A percentile compares a stretch with the other conserved stretches of the same genome.
phyloP scores from a whole-genome alignment of 2,329 filamentous ascomycete genomes.

The Penicillium sp. region DNA sequence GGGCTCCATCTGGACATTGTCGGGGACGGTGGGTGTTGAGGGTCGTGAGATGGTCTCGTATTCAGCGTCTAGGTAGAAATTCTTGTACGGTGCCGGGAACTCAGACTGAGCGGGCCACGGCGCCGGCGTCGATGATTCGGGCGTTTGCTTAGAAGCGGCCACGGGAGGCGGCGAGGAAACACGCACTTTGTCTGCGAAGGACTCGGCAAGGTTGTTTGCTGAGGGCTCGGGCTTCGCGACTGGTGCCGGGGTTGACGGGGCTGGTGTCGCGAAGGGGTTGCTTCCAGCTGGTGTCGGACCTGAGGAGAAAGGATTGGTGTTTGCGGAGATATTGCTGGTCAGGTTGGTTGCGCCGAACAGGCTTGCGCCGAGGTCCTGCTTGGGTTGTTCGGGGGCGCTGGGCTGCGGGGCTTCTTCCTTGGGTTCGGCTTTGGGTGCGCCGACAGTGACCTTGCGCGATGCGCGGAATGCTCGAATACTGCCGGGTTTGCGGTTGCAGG shows the following conservation, averaged over 20 bases:
- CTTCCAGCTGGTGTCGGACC: slow-evolving; percentile 34
- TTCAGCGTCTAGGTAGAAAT: slow-evolving; percentile 84
- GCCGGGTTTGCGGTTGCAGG: slow-evolving; percentile 79
- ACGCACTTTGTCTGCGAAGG: slow-evolving; percentile 71
- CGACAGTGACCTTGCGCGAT: slow-evolving; percentile 52
- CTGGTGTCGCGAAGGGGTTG: slow-evolving; percentile 64
- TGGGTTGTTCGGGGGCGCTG: slow-evolving; percentile 23
- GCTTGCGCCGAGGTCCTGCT: slow-evolving; percentile 54
- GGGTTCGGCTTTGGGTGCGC: slow-evolving; percentile 25
- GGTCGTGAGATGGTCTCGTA: slow-evolving; percentile 75
- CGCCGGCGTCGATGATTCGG: slow-evolving; percentile 58
- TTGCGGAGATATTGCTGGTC: slow-evolving; percentile 38
- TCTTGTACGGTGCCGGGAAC: slow-evolving; percentile 71
- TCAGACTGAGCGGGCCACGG: slow-evolving; percentile 72
- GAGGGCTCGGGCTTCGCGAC: slow-evolving; percentile 38
- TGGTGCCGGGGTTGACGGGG: slow-evolving; percentile 32
- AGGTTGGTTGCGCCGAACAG: slow-evolving; percentile 59
- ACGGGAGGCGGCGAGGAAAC: slow-evolving; percentile 34
- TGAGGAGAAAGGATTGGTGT: slow-evolving; percentile 58
- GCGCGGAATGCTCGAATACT: slow-evolving; percentile 76
- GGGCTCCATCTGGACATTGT: slow-evolving; percentile 48
- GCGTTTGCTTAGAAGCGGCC: slow-evolving; percentile 29
- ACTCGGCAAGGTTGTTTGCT: slow-evolving; percentile 67
- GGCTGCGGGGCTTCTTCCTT: slow-evolving; percentile 21
- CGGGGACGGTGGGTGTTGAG: slow-evolving; percentile 52